Percentiles rank a stretch among this genome's conserved stretches.
Evolutionary conservation across 2,329 filamentous ascomycete species (phyloP).

Genomic region (Ophiosphaerella narmari): DNA sequence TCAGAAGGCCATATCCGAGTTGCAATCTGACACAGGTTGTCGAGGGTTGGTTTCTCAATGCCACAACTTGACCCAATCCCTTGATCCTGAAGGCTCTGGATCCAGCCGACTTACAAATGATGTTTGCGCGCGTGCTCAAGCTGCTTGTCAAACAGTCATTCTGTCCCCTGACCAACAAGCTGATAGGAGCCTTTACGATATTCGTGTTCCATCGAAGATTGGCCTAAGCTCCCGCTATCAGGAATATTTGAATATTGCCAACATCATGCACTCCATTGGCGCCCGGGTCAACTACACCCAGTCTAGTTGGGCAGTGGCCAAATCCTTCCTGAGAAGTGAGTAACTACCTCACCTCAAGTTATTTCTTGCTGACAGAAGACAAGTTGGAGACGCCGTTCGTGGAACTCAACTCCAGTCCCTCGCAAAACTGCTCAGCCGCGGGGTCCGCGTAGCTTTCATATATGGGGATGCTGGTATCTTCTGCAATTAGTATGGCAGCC

Average conservation of each 20-base stretch:
- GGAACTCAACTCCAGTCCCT: slow-evolving; percentile 48
- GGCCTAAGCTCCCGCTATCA: slow-evolving; percentile 52
- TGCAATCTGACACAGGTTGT: slow-evolving; percentile 58
- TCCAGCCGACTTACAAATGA: slow-evolving; percentile 37
- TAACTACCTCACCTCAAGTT: background rate
- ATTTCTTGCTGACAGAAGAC: slow-evolving; percentile 13
- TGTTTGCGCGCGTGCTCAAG: slow-evolving; percentile 4
- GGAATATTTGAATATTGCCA: slow-evolving; percentile 56
- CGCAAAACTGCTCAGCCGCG: slow-evolving; percentile 47
- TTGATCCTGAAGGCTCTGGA: slow-evolving; percentile 44
- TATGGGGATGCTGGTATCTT: slow-evolving; percentile 67
- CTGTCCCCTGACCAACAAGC: slow-evolving; percentile 15
- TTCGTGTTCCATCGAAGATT: slow-evolving; percentile 42
- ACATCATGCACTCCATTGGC: slow-evolving; percentile 56
- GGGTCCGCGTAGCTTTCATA: slow-evolving; percentile 66
- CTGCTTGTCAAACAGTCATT: slow-evolving; percentile 28
- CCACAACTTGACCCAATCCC: slow-evolving; percentile 29
- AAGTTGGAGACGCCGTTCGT: slow-evolving; percentile 53
- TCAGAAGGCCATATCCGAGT: slow-evolving; percentile 52
- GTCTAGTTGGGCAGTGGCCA: slow-evolving; percentile 44
- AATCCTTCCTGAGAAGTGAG: slow-evolving; percentile 45
- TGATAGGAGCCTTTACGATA: slow-evolving; percentile 52
- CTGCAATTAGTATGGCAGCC: slow-evolving; percentile 71
- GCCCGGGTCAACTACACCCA: slow-evolving; percentile 57
- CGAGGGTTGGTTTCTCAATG: slow-evolving; percentile 48